Conservation (phyloP, 352 stramenopile species). For the Peronospora belbahrii region DNA sequence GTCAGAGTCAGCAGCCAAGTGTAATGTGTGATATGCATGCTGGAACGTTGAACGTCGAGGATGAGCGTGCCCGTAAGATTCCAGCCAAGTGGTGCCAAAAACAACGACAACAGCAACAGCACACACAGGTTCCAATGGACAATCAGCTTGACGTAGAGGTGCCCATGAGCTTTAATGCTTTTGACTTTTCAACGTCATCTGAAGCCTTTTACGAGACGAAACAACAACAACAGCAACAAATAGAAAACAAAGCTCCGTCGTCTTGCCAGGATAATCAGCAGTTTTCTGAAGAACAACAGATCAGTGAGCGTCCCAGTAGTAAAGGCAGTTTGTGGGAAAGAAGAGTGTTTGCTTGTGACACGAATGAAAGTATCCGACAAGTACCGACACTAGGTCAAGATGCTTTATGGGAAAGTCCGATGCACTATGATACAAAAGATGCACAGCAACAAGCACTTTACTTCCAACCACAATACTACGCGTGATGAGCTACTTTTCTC, state of each 20-base stretch:
- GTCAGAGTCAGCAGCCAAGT: conserved; percentile 15
- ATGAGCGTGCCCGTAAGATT: conserved; percentile 37
- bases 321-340: conserved; percentile 31
- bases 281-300: neutral
- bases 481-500: conserved; percentile 25
- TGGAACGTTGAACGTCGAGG: conserved; percentile 21
- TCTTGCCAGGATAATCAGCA: conserved; percentile 13
- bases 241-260: conserved; percentile 5
- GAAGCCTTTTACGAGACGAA: conserved; percentile 29
- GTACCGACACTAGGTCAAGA: conserved; percentile 34
- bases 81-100: conserved; percentile 23
- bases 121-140: conserved; percentile 9
- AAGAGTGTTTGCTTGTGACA: conserved; percentile 12
- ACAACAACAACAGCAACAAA: conserved; percentile 1
- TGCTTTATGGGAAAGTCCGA: conserved; percentile 31
- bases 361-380: conserved; percentile 1
- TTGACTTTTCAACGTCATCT: conserved; percentile 36
- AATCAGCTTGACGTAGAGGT: conserved; percentile 21
- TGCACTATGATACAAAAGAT: conserved; percentile 20
- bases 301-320: neutral
- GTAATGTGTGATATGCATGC: conserved; percentile 7
- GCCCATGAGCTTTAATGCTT: conserved; percentile 33
- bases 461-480: conserved; percentile 30
- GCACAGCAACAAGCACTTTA: conserved; percentile 20
- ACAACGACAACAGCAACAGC: conserved; percentile 18